These are phyloP conservation scores for Zygoascus biomembranicola DNA, from an alignment of 805 yeast genomes.

Conservation along the genomic window DNA sequence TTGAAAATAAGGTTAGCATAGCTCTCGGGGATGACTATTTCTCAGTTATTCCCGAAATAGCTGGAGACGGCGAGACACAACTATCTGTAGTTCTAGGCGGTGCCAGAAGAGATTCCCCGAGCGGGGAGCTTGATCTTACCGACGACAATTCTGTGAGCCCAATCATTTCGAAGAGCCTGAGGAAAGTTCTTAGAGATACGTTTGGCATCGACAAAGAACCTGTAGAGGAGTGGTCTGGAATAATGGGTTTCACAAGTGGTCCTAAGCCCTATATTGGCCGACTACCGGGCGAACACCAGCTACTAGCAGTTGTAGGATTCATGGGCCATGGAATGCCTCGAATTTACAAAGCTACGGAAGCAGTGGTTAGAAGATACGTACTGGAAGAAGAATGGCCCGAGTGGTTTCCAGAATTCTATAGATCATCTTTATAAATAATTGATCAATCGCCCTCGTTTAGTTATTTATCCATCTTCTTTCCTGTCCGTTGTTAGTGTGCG, in stretches of 20 bases:
- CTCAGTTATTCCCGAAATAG: conserved; percentile 10
- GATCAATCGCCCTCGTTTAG: no score
- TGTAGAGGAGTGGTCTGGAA: conserved; percentile 37
- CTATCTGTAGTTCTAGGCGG: conserved; percentile 16
- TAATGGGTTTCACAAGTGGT: conserved; percentile 36
- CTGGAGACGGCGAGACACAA: neutral
- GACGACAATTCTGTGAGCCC: conserved; percentile 11
- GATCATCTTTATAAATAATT: neutral
- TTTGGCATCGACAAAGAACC: conserved; percentile 9
- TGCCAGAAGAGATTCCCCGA: conserved; percentile 8
- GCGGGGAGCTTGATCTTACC: conserved; percentile 7
- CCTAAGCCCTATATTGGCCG: conserved; percentile 35
- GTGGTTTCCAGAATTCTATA: conserved; percentile 12
- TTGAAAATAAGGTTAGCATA: conserved; percentile 4
- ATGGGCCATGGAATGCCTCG: conserved; percentile 49
- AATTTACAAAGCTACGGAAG: conserved; percentile 34
- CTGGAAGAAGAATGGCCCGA: conserved; percentile 9
- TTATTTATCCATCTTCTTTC: no score
- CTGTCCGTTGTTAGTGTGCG: no score
- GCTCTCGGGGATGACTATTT: conserved; percentile 14
- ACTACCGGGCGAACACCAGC: neutral
- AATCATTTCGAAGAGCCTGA: conserved; percentile 2
- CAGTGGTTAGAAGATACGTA: conserved; percentile 22
- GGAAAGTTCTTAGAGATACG: neutral
- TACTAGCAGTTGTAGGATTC: conserved; percentile 34